These are phyloP conservation scores for Xylaria sp. DNA, from an alignment of 2,329 filamentous ascomycete genomes.

Conservation along the genomic window DNA sequence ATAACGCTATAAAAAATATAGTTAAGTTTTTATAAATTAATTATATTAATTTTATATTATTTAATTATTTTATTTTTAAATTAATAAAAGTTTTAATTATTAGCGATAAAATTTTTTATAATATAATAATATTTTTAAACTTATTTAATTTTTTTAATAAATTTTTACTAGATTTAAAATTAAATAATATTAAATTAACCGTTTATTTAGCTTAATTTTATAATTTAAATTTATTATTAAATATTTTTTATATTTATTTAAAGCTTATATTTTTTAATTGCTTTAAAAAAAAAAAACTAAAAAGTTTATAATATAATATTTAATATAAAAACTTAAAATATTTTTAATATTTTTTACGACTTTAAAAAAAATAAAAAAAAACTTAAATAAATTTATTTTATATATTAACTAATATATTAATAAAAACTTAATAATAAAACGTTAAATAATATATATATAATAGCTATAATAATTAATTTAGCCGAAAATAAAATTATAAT, in stretches of 20 bases:
- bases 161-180: neutral
- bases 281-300: too few species aligned
- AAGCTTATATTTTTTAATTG: neutral
- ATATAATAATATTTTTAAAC: neutral
- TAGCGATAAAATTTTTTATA: neutral
- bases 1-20: neutral
- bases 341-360: neutral
- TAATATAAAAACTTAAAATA: too few species aligned
- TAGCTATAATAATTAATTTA: neutral
- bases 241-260: conserved; percentile 10
- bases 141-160: neutral
- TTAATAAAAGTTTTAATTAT: neutral
- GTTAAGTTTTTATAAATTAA: neutral
- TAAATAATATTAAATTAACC: too few species aligned
- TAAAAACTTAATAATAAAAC: neutral
- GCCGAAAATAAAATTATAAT: neutral
- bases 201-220: too few species aligned
- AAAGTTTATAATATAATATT: too few species aligned
- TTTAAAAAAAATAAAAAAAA: neutral
- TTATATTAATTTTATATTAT: neutral
- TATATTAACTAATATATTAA: neutral
- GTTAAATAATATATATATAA: neutral
- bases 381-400: neutral
- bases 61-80: neutral
- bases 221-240: too few species aligned